Evolutionary conservation across 495 filamentous ascomycete genomes (phyloP).

Genomic region (Penicillium cataractarum): DNA sequence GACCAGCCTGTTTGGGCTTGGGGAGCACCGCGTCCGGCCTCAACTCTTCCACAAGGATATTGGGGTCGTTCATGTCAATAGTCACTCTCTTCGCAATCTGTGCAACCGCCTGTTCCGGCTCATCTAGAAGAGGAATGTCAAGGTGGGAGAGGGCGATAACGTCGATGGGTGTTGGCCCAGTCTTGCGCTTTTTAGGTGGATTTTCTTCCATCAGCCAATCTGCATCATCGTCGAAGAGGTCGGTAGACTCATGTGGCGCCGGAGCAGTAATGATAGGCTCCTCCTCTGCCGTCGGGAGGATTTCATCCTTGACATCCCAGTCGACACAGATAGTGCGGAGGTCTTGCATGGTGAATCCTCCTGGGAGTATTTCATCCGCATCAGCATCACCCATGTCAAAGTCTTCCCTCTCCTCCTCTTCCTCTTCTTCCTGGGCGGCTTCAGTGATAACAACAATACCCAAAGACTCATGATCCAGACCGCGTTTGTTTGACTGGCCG

Average conservation of each 20-base stretch:
- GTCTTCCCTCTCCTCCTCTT: slow-evolving; percentile 62
- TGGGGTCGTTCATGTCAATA: slow-evolving; percentile 89
- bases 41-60: slow-evolving; percentile 75
- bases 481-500: slow-evolving; percentile 57
- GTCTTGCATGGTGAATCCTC: slow-evolving; percentile 72
- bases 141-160: slow-evolving; percentile 50
- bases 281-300: slow-evolving; percentile 32
- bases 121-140: slow-evolving; percentile 58
- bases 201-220: slow-evolving; percentile 53
- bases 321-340: slow-evolving; percentile 80
- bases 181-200: slow-evolving; percentile 53
- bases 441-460: slow-evolving; percentile 62
- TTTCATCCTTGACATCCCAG: slow-evolving; percentile 67
- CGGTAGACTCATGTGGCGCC: slow-evolving; percentile 15
- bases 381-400: slow-evolving; percentile 62
- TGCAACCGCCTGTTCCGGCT: slow-evolving; percentile 63
- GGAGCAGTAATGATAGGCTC: slow-evolving; percentile 22
- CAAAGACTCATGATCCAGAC: slow-evolving; percentile 57
- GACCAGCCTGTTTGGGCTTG: slow-evolving; percentile 41
- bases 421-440: slow-evolving; percentile 52
- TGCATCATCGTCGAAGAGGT: slow-evolving; percentile 48
- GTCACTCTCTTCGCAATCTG: slow-evolving; percentile 73
- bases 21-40: slow-evolving; percentile 52
- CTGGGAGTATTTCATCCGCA: slow-evolving; percentile 48
- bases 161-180: slow-evolving; percentile 44